These are phyloP conservation scores for Zalaria sp. DNA, from an alignment of 2,329 filamentous ascomycete genomes.

Conservation along the genomic window DNA sequence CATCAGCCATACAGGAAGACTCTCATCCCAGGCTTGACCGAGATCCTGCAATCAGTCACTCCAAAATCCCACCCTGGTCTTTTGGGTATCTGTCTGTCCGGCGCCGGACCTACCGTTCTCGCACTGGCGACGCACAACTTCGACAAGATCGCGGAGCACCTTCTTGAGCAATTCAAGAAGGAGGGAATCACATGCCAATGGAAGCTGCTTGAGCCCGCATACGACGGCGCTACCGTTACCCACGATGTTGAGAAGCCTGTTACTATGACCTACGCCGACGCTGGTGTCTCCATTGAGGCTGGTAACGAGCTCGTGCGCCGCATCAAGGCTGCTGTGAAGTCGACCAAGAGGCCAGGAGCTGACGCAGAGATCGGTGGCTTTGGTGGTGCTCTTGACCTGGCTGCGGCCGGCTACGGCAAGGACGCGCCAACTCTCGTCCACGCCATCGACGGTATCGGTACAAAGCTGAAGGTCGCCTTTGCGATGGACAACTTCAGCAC, in stretches of 20 bases:
- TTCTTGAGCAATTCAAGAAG: slow-evolving; percentile 53
- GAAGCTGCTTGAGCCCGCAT: slow-evolving; percentile 77
- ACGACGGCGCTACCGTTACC: slow-evolving; percentile 43
- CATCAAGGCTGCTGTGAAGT: slow-evolving; percentile 81
- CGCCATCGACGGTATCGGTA: slow-evolving; percentile 91
- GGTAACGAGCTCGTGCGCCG: slow-evolving; percentile 85
- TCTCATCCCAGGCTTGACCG: slow-evolving; percentile 79
- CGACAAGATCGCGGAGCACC: slow-evolving; percentile 62
- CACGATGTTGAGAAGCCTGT: slow-evolving; percentile 10
- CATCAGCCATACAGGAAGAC: slow-evolving; percentile 92
- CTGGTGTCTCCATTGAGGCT: slow-evolving; percentile 86
- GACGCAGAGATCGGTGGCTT: slow-evolving; percentile 94
- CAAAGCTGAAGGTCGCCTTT: slow-evolving; percentile 93
- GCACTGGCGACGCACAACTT: slow-evolving; percentile 87
- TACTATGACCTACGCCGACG: slow-evolving; percentile 71
- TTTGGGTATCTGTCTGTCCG: slow-evolving; percentile 85
- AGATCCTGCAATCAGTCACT: slow-evolving; percentile 84
- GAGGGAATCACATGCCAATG: slow-evolving; percentile 69
- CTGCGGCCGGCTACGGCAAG: slow-evolving; percentile 53
- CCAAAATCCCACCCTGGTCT: slow-evolving; percentile 76
- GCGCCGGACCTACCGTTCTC: slow-evolving; percentile 87
- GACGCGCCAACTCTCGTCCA: slow-evolving; percentile 73
- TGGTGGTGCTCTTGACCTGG: slow-evolving; percentile 71
- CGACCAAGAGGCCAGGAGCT: slow-evolving; percentile 72
- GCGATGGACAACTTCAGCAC: slow-evolving; percentile 81